A percentile compares a stretch with the other conserved stretches of the same genome.
Evolutionary conservation across 208 protist species (phyloP).

Genomic region (Wallacemonas rigidus): DNA sequence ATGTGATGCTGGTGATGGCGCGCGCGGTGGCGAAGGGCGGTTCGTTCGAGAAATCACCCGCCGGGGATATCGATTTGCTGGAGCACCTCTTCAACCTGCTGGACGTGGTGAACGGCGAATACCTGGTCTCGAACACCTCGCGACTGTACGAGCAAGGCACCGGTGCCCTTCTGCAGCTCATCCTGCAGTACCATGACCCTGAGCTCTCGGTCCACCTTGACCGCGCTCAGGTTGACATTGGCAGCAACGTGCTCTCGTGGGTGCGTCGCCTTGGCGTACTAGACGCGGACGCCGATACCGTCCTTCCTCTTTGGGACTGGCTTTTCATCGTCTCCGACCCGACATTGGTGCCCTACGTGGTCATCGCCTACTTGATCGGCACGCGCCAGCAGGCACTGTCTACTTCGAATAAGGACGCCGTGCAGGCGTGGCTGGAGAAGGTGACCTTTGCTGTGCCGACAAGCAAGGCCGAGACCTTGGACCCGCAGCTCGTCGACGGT

Average conservation of each 20-base stretch:
- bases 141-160: slow-evolving; percentile 43
- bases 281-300: slow-evolving; percentile 32
- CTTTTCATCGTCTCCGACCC: slow-evolving; percentile 75
- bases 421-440: slow-evolving; percentile 27
- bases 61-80: slow-evolving; percentile 1
- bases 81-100: slow-evolving; percentile 30
- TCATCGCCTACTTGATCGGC: slow-evolving; percentile 63
- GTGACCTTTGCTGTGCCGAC: slow-evolving; percentile 42
- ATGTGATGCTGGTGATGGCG: slow-evolving; percentile 43
- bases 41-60: slow-evolving; percentile 13
- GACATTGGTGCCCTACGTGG: slow-evolving; percentile 71
- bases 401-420: slow-evolving; percentile 31
- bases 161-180: slow-evolving; percentile 57
- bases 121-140: slow-evolving; percentile 39
- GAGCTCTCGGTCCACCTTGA: slow-evolving; percentile 81
- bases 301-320: slow-evolving; percentile 73
- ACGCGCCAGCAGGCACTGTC: slow-evolving; percentile 55
- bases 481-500: slow-evolving; percentile 49
- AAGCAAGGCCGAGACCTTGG: slow-evolving; percentile 36
- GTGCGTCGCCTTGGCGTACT: slow-evolving; percentile 59
- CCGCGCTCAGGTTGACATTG: slow-evolving; percentile 63
- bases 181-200: slow-evolving; percentile 93
- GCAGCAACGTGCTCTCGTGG: slow-evolving; percentile 57
- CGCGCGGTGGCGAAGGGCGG: slow-evolving; percentile 36
- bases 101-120: slow-evolving; percentile 38